A percentile compares a stretch with the other conserved stretches of the same genome.
Evolutionary conservation across 768 basidiomycete species (phyloP).

Genomic region (Peribolospora kevripleyi): DNA sequence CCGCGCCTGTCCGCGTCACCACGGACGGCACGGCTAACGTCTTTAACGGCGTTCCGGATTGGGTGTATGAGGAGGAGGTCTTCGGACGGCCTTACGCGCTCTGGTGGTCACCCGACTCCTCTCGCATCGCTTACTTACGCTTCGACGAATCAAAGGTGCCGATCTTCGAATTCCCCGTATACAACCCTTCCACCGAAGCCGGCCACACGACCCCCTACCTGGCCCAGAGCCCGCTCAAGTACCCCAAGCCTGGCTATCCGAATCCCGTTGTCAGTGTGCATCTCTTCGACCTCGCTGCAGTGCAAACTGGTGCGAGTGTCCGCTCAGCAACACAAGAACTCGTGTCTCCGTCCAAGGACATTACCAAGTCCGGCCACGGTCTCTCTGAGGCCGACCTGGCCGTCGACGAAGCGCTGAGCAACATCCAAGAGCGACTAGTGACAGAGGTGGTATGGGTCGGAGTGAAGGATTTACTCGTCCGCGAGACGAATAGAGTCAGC

Average conservation of each 20-base stretch:
- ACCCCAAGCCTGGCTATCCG: constrained; percentile 60
- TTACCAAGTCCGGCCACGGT: constrained; percentile 6
- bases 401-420: constrained; percentile 24
- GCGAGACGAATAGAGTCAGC: constrained; percentile 67
- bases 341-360: constrained; percentile 8
- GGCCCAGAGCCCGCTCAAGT: constrained; percentile 30
- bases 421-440: constrained; percentile 26
- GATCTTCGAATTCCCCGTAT: constrained; percentile 68
- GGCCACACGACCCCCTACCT: constrained; percentile 9
- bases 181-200: constrained; percentile 28
- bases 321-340: constrained; percentile 28
- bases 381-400: constrained; percentile 30
- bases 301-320: constrained; percentile 18
- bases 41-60: constrained; percentile 87
- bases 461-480: constrained; percentile 44
- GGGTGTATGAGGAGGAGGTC: constrained; percentile 93
- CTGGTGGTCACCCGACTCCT: constrained; percentile 73
- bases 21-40: constrained; percentile 52
- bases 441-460: constrained; percentile 73
- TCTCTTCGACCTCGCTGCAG: constrained; percentile 47
- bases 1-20: constrained; percentile 42
- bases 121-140: constrained; percentile 49
- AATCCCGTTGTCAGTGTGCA: constrained; percentile 68
- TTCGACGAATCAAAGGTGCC: constrained; percentile 75
- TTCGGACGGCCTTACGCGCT: constrained; percentile 45